phyloP scores from a whole-genome alignment of 2,329 filamentous ascomycete genomes.

The Nakataea oryzae region DNA sequence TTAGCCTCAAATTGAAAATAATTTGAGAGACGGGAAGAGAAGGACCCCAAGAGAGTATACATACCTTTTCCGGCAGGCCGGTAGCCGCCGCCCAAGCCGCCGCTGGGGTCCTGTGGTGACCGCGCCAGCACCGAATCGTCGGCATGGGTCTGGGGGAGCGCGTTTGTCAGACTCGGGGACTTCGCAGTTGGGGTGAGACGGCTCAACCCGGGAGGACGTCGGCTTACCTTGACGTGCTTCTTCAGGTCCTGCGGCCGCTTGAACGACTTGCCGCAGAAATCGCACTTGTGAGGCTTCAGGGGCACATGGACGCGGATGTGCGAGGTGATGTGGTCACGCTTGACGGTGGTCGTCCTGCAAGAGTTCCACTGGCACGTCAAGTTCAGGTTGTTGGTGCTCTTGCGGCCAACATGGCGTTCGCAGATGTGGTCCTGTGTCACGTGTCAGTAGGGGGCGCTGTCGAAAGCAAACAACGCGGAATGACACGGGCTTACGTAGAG shows the following conservation, averaged over 20 bases:
- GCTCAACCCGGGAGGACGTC: not conserved
- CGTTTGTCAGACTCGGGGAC: not conserved
- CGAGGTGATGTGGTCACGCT: conserved; percentile 98
- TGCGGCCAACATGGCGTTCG: conserved; percentile 94
- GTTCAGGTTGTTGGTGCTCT: conserved; percentile 98
- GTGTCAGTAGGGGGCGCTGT: not conserved
- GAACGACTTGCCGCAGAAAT: conserved; percentile 97
- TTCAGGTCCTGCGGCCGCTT: conserved; percentile 98
- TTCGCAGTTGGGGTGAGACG: not conserved
- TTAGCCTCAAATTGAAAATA: conserved; percentile 26
- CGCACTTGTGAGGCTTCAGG: conserved; percentile 96
- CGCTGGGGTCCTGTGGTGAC: conserved; percentile 38
- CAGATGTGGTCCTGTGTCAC: conserved; percentile 79
- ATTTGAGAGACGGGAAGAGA: conserved; percentile 11
- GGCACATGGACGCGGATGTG: conserved; percentile 99
- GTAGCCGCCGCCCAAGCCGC: conserved; percentile 39
- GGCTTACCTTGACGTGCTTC: conserved; percentile 82
- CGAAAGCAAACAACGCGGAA: too few relatives aligned
- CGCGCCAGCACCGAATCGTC: conserved; percentile 74
- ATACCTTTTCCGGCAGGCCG: conserved; percentile 42
- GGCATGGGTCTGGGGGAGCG: conserved; percentile 59
- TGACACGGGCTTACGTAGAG: conserved; percentile 42
- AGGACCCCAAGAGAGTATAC: conserved; percentile 13
- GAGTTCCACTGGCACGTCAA: conserved; percentile 95
- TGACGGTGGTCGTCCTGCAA: conserved; percentile 93